Evolutionary conservation across 805 yeast genomes (phyloP).

Genomic region (Pichia paraexigua): DNA sequence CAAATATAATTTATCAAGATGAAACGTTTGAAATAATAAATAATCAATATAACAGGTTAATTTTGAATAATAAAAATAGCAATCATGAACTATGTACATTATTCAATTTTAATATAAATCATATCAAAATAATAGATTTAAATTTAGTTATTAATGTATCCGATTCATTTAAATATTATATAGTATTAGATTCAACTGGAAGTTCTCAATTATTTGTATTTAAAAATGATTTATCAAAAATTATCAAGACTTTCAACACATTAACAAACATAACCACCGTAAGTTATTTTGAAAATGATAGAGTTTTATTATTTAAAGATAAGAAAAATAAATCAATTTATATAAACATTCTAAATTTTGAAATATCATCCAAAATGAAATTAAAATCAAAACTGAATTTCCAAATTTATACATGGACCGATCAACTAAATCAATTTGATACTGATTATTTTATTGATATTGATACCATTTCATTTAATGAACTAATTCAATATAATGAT

Average conservation of each 20-base stretch:
- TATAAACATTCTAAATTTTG: constrained; percentile 2
- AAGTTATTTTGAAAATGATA: constrained; percentile 8
- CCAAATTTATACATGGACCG: background rate
- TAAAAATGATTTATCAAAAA: background rate
- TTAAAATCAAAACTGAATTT: background rate
- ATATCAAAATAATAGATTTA: constrained; percentile 7
- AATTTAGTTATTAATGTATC: constrained; percentile 8
- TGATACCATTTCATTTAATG: background rate
- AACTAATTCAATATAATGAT: background rate
- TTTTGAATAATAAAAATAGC: background rate
- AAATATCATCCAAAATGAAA: background rate
- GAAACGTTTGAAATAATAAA: background rate
- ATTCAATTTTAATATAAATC: background rate
- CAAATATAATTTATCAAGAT: constrained; percentile 1
- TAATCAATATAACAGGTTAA: background rate
- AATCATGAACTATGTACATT: constrained; percentile 7
- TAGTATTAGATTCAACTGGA: constrained; percentile 9
- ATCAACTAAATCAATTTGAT: background rate
- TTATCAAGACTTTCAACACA: background rate
- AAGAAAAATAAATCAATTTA: background rate
- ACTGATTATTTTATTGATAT: background rate
- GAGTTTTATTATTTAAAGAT: constrained; percentile 9
- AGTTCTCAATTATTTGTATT: constrained; percentile 7
- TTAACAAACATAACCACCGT: background rate
- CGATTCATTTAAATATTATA: constrained; percentile 1